Conservation (phyloP, 202 grass and related monocot genomes). For the Eragrostis tef region DNA sequence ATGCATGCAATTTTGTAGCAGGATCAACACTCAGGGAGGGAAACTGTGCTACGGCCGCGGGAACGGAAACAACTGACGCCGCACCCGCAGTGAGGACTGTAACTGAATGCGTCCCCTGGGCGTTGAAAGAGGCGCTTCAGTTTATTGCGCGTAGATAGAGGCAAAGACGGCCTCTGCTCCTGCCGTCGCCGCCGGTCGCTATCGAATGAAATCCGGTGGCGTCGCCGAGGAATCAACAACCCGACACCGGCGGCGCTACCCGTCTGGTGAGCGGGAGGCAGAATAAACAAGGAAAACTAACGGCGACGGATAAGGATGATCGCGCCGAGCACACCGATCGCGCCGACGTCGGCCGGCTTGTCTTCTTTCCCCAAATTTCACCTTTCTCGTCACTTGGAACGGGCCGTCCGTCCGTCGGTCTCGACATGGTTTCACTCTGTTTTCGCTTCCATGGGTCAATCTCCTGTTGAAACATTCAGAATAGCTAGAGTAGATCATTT, state of each 20-base stretch:
- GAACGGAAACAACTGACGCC: conserved; percentile 4
- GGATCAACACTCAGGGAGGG: neutral
- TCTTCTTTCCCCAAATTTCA: neutral
- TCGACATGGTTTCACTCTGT: no score
- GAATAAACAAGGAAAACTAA: neutral
- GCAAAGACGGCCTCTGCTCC: neutral
- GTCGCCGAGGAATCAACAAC: conserved; percentile 33
- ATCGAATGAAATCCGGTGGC: conserved; percentile 16
- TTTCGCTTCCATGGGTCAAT: no score
- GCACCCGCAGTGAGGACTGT: neutral
- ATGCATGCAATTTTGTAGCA: neutral
- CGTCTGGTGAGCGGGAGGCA: neutral
- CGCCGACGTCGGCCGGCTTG: neutral
- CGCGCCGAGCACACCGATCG: neutral
- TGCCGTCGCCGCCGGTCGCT: neutral
- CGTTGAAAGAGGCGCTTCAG: neutral
- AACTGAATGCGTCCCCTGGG: neutral
- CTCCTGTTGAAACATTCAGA: no score
- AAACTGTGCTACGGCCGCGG: conserved; percentile 27
- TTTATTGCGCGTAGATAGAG: neutral
- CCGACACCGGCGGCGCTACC: conserved; percentile 22
- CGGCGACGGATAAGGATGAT: conserved; percentile 32
- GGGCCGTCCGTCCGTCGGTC: no score
- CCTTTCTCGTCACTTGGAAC: neutral
- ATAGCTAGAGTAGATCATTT: no score